Percentiles rank a stretch among this genome's conserved stretches.
Evolutionary conservation across 192 early-diverging fungal genomes (phyloP).

Genomic region (Pilaira anomala): DNA sequence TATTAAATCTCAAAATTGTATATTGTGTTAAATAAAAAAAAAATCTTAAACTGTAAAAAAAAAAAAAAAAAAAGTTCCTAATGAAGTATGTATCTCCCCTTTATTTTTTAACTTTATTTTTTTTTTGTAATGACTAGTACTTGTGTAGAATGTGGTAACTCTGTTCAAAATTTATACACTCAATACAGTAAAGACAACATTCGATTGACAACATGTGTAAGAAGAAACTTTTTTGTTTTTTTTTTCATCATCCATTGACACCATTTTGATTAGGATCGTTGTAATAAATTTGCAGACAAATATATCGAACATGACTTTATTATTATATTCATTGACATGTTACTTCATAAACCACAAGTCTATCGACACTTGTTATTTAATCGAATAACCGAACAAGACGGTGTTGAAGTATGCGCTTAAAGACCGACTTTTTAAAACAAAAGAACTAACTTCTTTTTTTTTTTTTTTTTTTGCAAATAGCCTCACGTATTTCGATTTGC

Average conservation of each 20-base stretch:
- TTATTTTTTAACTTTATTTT: neutral
- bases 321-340: conserved; percentile 89
- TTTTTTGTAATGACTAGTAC: conserved; percentile 46
- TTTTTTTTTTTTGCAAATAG: conserved; percentile 32
- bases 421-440: no score
- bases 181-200: conserved; percentile 84
- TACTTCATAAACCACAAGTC: conserved; percentile 81
- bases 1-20: neutral
- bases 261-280: conserved; percentile 48
- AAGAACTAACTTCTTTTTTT: neutral
- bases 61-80: no score
- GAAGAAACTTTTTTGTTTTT: neutral
- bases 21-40: no score
- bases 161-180: conserved; percentile 69
- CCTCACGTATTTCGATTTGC: conserved; percentile 70
- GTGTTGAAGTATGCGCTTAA: neutral
- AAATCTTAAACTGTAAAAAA: no score
- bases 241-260: neutral
- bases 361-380: conserved; percentile 88
- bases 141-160: conserved; percentile 76
- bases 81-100: no score
- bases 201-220: conserved; percentile 75
- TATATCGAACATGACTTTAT: conserved; percentile 90
- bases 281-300: conserved; percentile 84
- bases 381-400: conserved; percentile 52